A percentile compares a stretch with the other conserved stretches of the same genome.
These are phyloP conservation scores for Pestalotiopsis sp. DNA, from an alignment of 2,329 filamentous ascomycete genomes.

Conservation along the genomic window DNA sequence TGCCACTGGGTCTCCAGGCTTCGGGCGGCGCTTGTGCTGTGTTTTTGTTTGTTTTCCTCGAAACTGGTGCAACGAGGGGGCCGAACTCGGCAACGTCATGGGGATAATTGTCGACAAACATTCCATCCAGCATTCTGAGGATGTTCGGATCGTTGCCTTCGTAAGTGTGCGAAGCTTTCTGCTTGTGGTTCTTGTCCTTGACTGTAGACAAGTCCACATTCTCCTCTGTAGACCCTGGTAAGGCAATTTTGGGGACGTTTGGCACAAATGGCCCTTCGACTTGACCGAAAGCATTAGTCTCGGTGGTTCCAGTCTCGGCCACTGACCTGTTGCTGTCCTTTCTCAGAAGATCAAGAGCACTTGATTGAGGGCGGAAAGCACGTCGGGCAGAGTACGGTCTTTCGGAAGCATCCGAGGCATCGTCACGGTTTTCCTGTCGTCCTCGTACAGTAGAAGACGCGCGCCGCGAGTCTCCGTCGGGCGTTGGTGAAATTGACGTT, in stretches of 20 bases:
- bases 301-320: slow-evolving; percentile 61
- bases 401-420: slow-evolving; percentile 40
- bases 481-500: slow-evolving; percentile 23
- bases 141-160: slow-evolving; percentile 75
- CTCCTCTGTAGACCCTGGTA: slow-evolving; percentile 32
- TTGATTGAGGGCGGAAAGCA: slow-evolving; percentile 58
- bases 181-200: slow-evolving; percentile 43
- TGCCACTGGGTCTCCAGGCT: slow-evolving; percentile 82
- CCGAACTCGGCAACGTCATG: slow-evolving; percentile 73
- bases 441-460: slow-evolving; percentile 34
- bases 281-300: slow-evolving; percentile 61
- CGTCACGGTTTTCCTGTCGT: slow-evolving; percentile 28
- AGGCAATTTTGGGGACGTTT: slow-evolving; percentile 33
- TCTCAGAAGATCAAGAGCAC: slow-evolving; percentile 60
- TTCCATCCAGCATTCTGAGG: slow-evolving; percentile 75
- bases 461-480: slow-evolving; percentile 37
- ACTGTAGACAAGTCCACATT: slow-evolving; percentile 40
- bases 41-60: slow-evolving; percentile 46
- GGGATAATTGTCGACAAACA: slow-evolving; percentile 76
- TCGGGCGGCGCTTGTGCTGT: slow-evolving; percentile 56
- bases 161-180: slow-evolving; percentile 78
- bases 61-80: slow-evolving; percentile 74
- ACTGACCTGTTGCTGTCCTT: slow-evolving; percentile 61
- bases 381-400: slow-evolving; percentile 45
- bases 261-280: slow-evolving; percentile 59